Base-by-base conservation (phyloP, 2,329 filamentous ascomycete species). In the Leptographium flavum region DNA sequence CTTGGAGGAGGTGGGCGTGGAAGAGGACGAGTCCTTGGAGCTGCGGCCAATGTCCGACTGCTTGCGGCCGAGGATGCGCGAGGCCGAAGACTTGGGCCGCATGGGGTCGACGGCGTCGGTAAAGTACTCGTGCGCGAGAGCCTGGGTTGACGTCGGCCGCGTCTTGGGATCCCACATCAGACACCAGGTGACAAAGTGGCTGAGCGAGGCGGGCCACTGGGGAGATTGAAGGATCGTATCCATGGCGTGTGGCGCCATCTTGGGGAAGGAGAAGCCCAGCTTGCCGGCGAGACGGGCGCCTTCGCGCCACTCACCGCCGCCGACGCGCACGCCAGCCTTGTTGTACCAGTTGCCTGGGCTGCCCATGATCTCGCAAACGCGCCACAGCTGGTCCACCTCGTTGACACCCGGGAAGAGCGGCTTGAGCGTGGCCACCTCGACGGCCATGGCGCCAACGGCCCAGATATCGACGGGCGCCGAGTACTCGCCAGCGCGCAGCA, bases 311-410 rank as follows among this genome's bases (percentile, higher is more conserved):
- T 98, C 92, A 57, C 92, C 92, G 58, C 92, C 92, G 45, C 92
- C 92, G 25, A 98, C 85, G 53, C 81, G 83, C 23, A 73, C 71
- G 22, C 88, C 88, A 5, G 84, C 72, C 64, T 95, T 95, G 70
- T 85, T 94, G 61, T 94, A 92, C 92, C 92, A 98, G 65, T 90
- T 90, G 38, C 92, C 92, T 3, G 92, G 92, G 66, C 90, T 96
- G 42, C 92, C 92, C 92, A 98, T 98, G 47, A 98, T 94, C 62
- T 98, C 92, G 60, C 92, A 98, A 0, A 98, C 86, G 54, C 92
- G 81, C 92, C 92, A 98, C 2, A 98, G 92, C 63, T 98, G 92
- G 56, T 98, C 92, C 1, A 98, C 92, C 67, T 98, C 92, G 60
- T 98, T 98, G 58, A 87, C 87, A 55, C 92, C 92, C 11, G 92